Evolutionary conservation across 495 filamentous ascomycete genomes (phyloP).

Genomic region (Hypomontagnella submonticulosa): DNA sequence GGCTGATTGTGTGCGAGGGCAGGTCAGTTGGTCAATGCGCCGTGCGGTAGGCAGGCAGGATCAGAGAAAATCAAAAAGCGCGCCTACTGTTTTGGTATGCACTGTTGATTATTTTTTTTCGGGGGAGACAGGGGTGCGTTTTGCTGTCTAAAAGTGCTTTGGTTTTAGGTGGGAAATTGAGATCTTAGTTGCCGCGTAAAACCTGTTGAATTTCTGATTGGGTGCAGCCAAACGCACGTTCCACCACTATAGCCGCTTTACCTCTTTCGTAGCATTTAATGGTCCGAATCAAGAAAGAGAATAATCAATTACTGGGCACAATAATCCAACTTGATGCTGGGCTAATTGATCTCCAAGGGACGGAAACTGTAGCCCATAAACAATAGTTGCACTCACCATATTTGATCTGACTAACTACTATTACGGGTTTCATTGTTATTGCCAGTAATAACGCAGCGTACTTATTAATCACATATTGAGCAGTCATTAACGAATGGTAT

Average conservation of each 20-base stretch:
- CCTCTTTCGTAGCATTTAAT: slow-evolving; percentile 27
- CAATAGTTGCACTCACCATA: too few relatives aligned
- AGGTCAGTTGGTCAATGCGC: slow-evolving; percentile 36
- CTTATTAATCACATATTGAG: too few relatives aligned
- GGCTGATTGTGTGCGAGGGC: slow-evolving; percentile 57
- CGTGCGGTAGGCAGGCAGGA: slow-evolving; percentile 19
- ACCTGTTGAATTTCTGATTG: slow-evolving; percentile 46
- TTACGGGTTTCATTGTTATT: too few relatives aligned
- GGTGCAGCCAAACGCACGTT: slow-evolving; percentile 29
- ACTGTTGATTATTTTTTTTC: slow-evolving; percentile 47
- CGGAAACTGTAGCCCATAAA: too few relatives aligned
- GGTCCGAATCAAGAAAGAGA: slow-evolving; percentile 22
- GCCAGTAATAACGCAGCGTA: too few relatives aligned
- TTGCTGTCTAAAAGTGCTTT: slow-evolving; percentile 39
- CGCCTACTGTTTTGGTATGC: slow-evolving; percentile 25
- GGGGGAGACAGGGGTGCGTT: slow-evolving; percentile 51
- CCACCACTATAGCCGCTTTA: slow-evolving; percentile 19
- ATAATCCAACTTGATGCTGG: too few relatives aligned
- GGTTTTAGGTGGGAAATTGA: slow-evolving; percentile 47
- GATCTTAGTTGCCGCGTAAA: slow-evolving; percentile 15
- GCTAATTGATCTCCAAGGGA: too few relatives aligned
- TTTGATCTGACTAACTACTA: too few relatives aligned
- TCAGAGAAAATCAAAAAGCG: slow-evolving; percentile 30
- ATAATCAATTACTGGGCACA: slow-evolving; percentile 6
- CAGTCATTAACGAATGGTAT: too few relatives aligned